phyloP scores from a whole-genome alignment of 1,284 basidiomycete species.

The Puccinia coronata region DNA sequence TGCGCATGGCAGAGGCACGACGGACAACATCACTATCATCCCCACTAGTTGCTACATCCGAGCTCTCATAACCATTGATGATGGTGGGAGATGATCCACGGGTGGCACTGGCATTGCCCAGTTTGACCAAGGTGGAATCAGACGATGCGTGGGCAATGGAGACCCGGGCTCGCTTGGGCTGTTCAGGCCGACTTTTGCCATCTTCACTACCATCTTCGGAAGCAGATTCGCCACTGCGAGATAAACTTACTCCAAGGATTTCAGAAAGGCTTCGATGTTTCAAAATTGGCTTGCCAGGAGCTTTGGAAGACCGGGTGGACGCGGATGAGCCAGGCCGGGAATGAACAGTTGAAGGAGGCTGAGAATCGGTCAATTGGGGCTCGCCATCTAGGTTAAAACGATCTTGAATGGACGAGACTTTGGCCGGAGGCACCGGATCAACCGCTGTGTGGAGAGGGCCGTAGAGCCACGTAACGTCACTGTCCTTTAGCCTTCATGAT shows the following conservation, averaged over 20 bases:
- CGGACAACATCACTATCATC: constrained; percentile 54
- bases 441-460: constrained; percentile 90
- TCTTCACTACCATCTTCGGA: constrained; percentile 60
- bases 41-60: constrained; percentile 53
- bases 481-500: constrained; percentile 99
- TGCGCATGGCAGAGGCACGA: constrained; percentile 56
- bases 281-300: constrained; percentile 76
- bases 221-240: constrained; percentile 61
- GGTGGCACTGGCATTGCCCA: constrained; percentile 45
- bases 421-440: constrained; percentile 67
- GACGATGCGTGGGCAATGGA: constrained; percentile 51
- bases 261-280: constrained; percentile 93
- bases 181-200: constrained; percentile 49
- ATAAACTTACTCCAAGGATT: constrained; percentile 64
- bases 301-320: constrained; percentile 31
- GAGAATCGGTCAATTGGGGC: constrained; percentile 55
- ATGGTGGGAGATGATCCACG: constrained; percentile 51
- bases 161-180: constrained; percentile 35
- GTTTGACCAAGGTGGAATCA: constrained; percentile 53
- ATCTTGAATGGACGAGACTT: constrained; percentile 63
- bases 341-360: constrained; percentile 59
- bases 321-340: constrained; percentile 28
- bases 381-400: constrained; percentile 62
- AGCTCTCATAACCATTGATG: constrained; percentile 51
- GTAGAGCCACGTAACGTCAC: constrained; percentile 98